Conservation (phyloP, 2,329 filamentous ascomycete genomes). For the Colletotrichum magnum region DNA sequence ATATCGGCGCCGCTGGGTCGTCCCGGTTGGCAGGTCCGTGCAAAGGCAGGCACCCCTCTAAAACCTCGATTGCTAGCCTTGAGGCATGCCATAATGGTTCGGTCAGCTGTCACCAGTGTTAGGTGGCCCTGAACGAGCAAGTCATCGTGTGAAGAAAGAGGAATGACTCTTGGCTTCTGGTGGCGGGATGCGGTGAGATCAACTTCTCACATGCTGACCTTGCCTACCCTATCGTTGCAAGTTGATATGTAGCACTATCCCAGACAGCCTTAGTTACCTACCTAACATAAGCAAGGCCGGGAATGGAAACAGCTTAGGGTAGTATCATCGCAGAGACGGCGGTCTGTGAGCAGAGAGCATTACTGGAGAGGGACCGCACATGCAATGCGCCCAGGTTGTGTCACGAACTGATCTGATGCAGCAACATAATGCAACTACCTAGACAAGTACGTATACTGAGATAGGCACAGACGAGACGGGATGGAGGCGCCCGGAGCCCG, state of each 20-base stretch:
- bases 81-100: no score
- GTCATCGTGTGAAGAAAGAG: neutral
- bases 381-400: slow-evolving; percentile 5
- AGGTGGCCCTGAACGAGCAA: no score
- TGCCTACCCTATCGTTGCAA: neutral
- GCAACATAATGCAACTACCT: no score
- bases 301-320: slow-evolving; percentile 5
- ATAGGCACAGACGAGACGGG: neutral
- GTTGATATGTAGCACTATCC: neutral
- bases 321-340: slow-evolving; percentile 20
- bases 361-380: slow-evolving; percentile 22
- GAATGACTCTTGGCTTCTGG: neutral
- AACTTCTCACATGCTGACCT: neutral
- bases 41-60: slow-evolving; percentile 5
- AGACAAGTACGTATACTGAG: neutral
- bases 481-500: no score
- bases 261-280: neutral
- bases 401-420: neutral
- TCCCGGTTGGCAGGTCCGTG: slow-evolving; percentile 26
- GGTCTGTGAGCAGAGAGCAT: slow-evolving; percentile 35
- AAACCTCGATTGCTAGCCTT: no score
- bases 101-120: no score
- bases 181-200: slow-evolving; percentile 6
- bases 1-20: slow-evolving; percentile 25
- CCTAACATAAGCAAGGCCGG: neutral